phyloP scores from a whole-genome alignment of 352 stramenopile genomes.

The Phytopythium montanum region DNA sequence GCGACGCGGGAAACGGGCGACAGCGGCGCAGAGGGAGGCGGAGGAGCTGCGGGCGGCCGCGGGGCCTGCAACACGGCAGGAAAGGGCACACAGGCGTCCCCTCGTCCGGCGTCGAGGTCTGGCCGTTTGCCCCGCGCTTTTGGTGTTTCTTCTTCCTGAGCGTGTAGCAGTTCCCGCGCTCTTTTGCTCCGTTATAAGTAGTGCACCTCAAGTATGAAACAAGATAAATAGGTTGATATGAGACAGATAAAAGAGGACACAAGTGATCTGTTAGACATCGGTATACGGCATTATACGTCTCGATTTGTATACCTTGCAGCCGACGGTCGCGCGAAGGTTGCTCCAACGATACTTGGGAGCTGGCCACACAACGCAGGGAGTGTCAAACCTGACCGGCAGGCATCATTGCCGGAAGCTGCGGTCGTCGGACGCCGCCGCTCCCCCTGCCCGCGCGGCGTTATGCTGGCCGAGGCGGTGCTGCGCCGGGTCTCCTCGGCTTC shows the following conservation, averaged over 20 bases:
- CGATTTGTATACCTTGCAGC: neutral
- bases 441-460: neutral
- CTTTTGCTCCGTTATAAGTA: neutral
- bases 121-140: neutral
- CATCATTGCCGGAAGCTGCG: neutral
- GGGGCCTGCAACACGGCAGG: neutral
- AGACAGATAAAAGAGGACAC: neutral
- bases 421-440: neutral
- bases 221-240: neutral
- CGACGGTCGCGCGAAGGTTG: constrained; percentile 3
- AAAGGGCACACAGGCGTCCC: neutral
- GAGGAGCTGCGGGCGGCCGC: neutral
- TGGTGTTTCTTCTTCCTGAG: neutral
- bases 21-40: neutral
- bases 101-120: neutral
- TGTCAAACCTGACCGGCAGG: neutral
- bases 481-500: constrained; percentile 6
- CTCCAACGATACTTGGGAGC: neutral
- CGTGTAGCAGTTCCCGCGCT: neutral
- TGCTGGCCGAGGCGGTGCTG: constrained; percentile 5
- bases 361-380: constrained; percentile 2
- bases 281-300: neutral
- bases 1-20: neutral
- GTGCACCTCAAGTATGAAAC: neutral
- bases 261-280: neutral